Evolutionary conservation across 164 flowering plant genomes (phyloP), one percentile per base, ranked within the genome.

Genomic region (Tetracentron sinense): DNA sequence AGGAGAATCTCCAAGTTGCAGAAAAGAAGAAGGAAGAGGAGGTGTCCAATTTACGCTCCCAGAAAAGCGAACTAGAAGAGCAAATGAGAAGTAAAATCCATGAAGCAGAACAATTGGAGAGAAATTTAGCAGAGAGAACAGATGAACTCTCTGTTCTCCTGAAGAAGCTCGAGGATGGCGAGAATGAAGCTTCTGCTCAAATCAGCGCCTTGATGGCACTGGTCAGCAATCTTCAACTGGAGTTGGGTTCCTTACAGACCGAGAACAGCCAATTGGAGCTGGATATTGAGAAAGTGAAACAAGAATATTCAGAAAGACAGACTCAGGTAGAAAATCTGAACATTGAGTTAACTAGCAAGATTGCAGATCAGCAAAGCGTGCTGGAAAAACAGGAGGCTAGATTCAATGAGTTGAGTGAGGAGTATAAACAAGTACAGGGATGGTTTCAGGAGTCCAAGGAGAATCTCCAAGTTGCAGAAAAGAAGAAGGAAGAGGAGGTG

Each of bases 1-100:
- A 62, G 25, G 48, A 64, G 27, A 59, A 73, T 35, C 67, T 72
- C 54, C 72, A 71, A 23, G 30, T 27, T 29, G 63, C 72, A 27
- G 81, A 75, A 54, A 53, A 60, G 58, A 75, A 71, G 66, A 44
- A 74, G 22, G 73, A 65, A 31, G 81, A 78, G 26, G 75, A 77
- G 68, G 42, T 84, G 26, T 77, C 75, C 28, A 61, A 76, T 22
- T 54, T 81, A 17, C 14, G 27, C 54, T 67, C 63, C 47, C 73
- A 74, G 65, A 79, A 74, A 60, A 28, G 31, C 44, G 74, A 69
- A 48, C 42, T 77, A 28, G 83, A 74, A 55, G 78, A 75, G 62
- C 69, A 74, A 35, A 35, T 76, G 17, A 58, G 68, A 54, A 58
- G 15, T 25, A 52, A 52, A 26, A n/a, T n/a, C n/a, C n/a, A n/a